Conservation (phyloP, 805 yeast genomes). For the Candida insectorum region DNA sequence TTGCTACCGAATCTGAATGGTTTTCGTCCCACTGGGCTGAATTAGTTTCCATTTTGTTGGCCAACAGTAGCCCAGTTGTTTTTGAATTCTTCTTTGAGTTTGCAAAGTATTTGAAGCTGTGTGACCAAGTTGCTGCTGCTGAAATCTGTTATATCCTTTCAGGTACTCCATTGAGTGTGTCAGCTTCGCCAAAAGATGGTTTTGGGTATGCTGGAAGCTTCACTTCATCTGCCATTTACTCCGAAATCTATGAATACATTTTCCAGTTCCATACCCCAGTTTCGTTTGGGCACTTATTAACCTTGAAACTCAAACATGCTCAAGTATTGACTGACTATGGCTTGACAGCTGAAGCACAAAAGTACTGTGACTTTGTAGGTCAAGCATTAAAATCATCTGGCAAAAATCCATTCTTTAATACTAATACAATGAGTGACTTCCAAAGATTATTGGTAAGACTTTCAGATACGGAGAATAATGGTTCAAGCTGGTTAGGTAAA, state of each 20-base stretch:
- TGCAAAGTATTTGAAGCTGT: slow-evolving; percentile 42
- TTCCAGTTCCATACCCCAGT: slow-evolving; percentile 20
- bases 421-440: slow-evolving; percentile 24
- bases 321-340: slow-evolving; percentile 68
- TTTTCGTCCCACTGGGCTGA: slow-evolving; percentile 52
- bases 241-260: slow-evolving; percentile 68
- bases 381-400: slow-evolving; percentile 20
- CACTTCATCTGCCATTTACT: slow-evolving; percentile 39
- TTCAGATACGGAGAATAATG: slow-evolving; percentile 38
- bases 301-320: slow-evolving; percentile 66
- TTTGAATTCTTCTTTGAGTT: slow-evolving; percentile 48
- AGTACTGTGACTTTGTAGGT: slow-evolving; percentile 52
- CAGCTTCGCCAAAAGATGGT: slow-evolving; percentile 11
- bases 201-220: slow-evolving; percentile 26
- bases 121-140: slow-evolving; percentile 32
- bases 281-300: slow-evolving; percentile 51
- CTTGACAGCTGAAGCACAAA: slow-evolving; percentile 53
- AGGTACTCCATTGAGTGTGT: slow-evolving; percentile 31
- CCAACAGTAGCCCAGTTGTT: slow-evolving; percentile 28
- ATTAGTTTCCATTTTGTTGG: slow-evolving; percentile 32
- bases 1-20: slow-evolving; percentile 44
- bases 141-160: slow-evolving; percentile 46
- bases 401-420: slow-evolving; percentile 27
- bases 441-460: slow-evolving; percentile 43
- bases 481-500: slow-evolving; percentile 71